phyloP scores from a whole-genome alignment of 441 rosid species.

The Gossypium schwendimanii region DNA sequence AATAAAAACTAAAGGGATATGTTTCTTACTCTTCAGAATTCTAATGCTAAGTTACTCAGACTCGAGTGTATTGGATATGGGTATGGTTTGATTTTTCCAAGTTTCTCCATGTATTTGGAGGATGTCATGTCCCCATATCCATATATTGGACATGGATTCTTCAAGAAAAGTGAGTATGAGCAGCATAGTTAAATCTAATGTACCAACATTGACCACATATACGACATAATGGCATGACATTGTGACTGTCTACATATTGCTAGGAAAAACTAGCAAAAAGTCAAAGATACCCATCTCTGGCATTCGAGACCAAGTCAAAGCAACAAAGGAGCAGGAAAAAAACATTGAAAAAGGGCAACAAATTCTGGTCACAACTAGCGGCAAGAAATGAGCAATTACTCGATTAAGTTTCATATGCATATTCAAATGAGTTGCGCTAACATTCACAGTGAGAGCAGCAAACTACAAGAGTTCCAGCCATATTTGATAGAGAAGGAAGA shows the following conservation, averaged over 20 bases:
- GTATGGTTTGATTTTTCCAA: no score
- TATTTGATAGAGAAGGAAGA: not conserved
- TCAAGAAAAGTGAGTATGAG: no score
- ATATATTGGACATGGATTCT: no score
- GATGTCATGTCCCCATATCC: no score
- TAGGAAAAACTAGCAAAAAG: not conserved
- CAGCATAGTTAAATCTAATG: no score
- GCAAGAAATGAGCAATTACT: not conserved
- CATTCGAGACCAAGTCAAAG: not conserved
- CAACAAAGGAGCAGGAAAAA: not conserved
- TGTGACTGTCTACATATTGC: not conserved
- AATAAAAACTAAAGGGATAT: not conserved
- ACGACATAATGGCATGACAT: not conserved
- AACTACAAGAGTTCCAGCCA: conserved; percentile 7
- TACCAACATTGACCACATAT: not conserved
- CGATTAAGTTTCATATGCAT: conserved; percentile 11
- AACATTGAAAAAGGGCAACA: not conserved
- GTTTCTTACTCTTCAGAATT: no score
- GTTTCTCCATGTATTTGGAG: no score
- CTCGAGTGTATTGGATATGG: no score
- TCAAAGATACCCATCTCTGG: not conserved
- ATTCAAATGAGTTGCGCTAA: not conserved
- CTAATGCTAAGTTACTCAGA: no score
- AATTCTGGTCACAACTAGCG: not conserved
- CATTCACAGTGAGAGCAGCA: not conserved